Conservation (phyloP, 805 yeast genomes). For the Starmerella geochares region DNA sequence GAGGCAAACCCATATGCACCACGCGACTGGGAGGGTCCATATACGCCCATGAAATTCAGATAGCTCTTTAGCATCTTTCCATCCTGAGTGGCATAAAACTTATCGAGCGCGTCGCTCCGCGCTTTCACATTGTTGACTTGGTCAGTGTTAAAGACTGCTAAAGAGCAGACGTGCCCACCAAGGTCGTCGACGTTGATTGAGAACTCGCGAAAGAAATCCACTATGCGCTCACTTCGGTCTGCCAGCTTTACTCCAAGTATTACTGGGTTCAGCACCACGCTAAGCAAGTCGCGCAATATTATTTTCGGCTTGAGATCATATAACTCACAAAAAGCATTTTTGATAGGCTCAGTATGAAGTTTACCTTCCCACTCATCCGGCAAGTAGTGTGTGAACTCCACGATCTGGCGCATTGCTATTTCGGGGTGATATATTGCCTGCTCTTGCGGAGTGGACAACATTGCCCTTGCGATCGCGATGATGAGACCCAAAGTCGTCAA, state of each 20-base stretch:
- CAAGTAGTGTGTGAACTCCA: conserved; percentile 80
- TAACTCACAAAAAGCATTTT: conserved; percentile 66
- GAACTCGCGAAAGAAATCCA: conserved; percentile 84
- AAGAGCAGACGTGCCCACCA: conserved; percentile 79
- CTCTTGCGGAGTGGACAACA: conserved; percentile 46
- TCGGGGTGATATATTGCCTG: conserved; percentile 85
- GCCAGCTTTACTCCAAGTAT: conserved; percentile 81
- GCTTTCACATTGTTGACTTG: conserved; percentile 36
- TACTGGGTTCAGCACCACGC: conserved; percentile 77
- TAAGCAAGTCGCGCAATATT: conserved; percentile 65
- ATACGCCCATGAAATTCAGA: conserved; percentile 75
- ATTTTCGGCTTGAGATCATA: conserved; percentile 65
- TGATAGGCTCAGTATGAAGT: conserved; percentile 75
- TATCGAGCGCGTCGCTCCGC: conserved; percentile 30
- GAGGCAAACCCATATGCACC: conserved; percentile 6
- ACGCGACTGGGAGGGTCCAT: conserved; percentile 36
- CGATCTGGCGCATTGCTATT: conserved; percentile 64
- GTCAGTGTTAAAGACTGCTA: conserved; percentile 83
- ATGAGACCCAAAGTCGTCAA: conserved; percentile 80
- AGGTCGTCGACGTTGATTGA: conserved; percentile 87
- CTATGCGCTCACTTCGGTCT: conserved; percentile 56
- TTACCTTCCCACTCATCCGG: conserved; percentile 81
- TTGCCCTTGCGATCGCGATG: conserved; percentile 70
- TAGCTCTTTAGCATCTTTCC: conserved; percentile 89
- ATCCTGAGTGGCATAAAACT: conserved; percentile 44